Evolutionary conservation across 345 rosid genomes (phyloP).

Genomic region (Lumnitzera racemosa): DNA sequence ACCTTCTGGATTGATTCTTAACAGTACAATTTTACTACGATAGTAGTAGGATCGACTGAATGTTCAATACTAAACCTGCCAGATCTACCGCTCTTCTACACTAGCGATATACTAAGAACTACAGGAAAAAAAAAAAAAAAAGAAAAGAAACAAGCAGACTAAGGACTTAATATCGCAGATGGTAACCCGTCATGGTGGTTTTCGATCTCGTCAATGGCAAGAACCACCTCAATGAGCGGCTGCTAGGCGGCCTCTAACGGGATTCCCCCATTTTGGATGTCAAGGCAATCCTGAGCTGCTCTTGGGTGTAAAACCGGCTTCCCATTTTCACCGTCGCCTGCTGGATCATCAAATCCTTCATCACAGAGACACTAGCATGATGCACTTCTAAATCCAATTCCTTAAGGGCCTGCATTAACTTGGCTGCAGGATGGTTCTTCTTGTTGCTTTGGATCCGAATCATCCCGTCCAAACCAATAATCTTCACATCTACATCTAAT

Average conservation of each 20-base stretch:
- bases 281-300: slow-evolving; percentile 64
- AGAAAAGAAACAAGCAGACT: slow-evolving; percentile 11
- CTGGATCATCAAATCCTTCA: slow-evolving; percentile 91
- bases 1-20: no score
- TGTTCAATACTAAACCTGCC: no score
- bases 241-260: slow-evolving; percentile 2
- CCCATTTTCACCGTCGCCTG: slow-evolving; percentile 97
- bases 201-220: background rate
- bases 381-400: slow-evolving; percentile 84
- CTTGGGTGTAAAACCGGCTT: slow-evolving; percentile 59
- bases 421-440: slow-evolving; percentile 87
- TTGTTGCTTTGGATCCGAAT: slow-evolving; percentile 70
- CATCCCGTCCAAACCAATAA: slow-evolving; percentile 85
- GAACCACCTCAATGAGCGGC: background rate
- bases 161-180: slow-evolving; percentile 39
- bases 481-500: slow-evolving; percentile 80
- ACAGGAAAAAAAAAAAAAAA: background rate
- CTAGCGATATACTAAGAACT: slow-evolving; percentile 2
- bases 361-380: slow-evolving; percentile 79
- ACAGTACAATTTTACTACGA: no score
- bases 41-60: no score
- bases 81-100: background rate
- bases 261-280: slow-evolving; percentile 53
- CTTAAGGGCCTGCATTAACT: slow-evolving; percentile 73
- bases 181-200: background rate